Evolutionary conservation across 2,329 filamentous ascomycete species (phyloP).

Genomic region (Claviceps fusiformis): DNA sequence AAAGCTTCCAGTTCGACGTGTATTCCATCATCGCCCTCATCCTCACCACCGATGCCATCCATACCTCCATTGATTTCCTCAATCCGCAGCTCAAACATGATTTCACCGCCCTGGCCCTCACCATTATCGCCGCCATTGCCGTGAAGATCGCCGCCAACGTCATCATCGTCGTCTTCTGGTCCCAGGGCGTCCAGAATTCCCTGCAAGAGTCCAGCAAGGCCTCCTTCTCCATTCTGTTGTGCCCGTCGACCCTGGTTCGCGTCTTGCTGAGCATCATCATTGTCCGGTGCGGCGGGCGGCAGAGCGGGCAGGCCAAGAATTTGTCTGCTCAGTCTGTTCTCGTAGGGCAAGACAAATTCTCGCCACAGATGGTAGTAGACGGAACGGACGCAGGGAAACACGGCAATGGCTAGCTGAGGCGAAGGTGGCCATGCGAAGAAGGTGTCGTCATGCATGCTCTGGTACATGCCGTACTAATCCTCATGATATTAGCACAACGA

Average conservation of each 20-base stretch:
- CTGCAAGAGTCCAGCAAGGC: conserved; percentile 22
- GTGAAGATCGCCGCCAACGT: conserved; percentile 11
- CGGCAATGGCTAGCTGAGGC: conserved; percentile 33
- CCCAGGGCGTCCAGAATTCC: conserved; percentile 23
- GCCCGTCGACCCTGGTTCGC: background rate
- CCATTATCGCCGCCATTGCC: conserved; percentile 9
- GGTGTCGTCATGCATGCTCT: conserved; percentile 30
- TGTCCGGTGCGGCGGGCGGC: conserved; percentile 14
- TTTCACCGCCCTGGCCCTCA: conserved; percentile 9
- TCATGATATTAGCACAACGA: background rate
- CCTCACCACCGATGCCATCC: conserved; percentile 13
- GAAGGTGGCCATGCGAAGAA: conserved; percentile 40
- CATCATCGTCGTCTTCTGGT: conserved; percentile 20
- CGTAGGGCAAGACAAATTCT: conserved; percentile 31
- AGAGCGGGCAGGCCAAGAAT: conserved; percentile 28
- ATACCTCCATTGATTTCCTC: conserved; percentile 18
- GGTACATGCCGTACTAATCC: conserved; percentile 32
- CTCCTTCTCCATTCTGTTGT: conserved; percentile 14
- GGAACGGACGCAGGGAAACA: conserved; percentile 32
- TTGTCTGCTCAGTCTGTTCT: conserved; percentile 33
- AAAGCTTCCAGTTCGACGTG: conserved; percentile 7
- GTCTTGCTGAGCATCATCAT: conserved; percentile 9
- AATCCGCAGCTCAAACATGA: conserved; percentile 22
- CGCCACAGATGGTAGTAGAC: conserved; percentile 34
- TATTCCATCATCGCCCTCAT: conserved; percentile 24